These are phyloP conservation scores for Auricularia sp. DNA, from an alignment of 768 basidiomycete species.

Conservation along the genomic window DNA sequence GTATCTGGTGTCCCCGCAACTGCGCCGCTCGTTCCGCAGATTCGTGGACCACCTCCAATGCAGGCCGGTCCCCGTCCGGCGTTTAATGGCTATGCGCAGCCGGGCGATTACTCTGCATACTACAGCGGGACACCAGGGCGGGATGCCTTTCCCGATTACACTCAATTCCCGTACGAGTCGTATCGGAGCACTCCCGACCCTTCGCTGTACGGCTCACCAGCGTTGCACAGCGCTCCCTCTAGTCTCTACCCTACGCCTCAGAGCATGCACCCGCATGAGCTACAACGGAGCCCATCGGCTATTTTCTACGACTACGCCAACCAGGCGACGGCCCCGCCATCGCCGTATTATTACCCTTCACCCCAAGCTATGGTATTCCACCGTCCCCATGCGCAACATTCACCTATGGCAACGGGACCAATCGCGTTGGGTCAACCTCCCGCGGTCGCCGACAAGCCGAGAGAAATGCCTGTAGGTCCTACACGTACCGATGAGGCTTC, in stretches of 20 bases:
- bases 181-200: constrained; percentile 43
- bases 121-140: constrained; percentile 37
- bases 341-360: constrained; percentile 52
- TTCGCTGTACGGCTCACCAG: constrained; percentile 37
- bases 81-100: constrained; percentile 38
- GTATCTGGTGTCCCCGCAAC: constrained; percentile 19
- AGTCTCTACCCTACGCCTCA: constrained; percentile 41
- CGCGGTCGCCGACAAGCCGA: constrained; percentile 43
- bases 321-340: constrained; percentile 33
- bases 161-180: constrained; percentile 40
- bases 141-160: constrained; percentile 28
- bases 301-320: constrained; percentile 51
- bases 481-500: constrained; percentile 6
- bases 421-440: constrained; percentile 30
- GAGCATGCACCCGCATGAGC: constrained; percentile 33
- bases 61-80: constrained; percentile 32
- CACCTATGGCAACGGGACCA: constrained; percentile 45
- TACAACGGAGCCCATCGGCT: constrained; percentile 38
- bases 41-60: constrained; percentile 31
- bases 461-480: constrained; percentile 40
- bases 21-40: constrained; percentile 21
- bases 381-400: constrained; percentile 34
- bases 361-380: constrained; percentile 53
- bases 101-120: constrained; percentile 50
- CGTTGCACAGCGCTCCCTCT: constrained; percentile 31